Conservation (phyloP, 2,329 filamentous ascomycete species). For the Verticillium nonalfalfae region DNA sequence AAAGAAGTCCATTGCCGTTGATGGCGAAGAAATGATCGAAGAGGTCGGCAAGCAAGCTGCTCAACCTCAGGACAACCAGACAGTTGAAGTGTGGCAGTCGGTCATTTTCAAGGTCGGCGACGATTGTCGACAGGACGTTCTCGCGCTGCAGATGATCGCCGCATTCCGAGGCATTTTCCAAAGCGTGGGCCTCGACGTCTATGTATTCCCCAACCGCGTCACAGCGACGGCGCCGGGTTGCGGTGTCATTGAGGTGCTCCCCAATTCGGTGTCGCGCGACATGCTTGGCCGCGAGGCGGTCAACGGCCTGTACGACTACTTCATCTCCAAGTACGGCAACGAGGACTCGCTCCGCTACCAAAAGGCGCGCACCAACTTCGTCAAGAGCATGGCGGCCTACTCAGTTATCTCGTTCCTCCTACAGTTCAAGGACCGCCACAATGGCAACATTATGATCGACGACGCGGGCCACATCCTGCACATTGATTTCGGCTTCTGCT, state of each 20-base stretch:
- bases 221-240: slow-evolving; percentile 96
- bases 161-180: slow-evolving; percentile 97
- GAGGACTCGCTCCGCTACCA: slow-evolving; percentile 95
- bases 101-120: slow-evolving; percentile 99
- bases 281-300: slow-evolving; percentile 98
- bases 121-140: slow-evolving; percentile 93
- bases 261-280: slow-evolving; percentile 95
- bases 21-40: slow-evolving; percentile 45
- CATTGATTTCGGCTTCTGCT: slow-evolving; percentile 99
- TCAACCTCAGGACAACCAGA: slow-evolving; percentile 37
- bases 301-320: slow-evolving; percentile 98
- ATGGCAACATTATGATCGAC: slow-evolving; percentile 99
- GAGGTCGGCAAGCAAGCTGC: slow-evolving; percentile 32
- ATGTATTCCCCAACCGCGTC: slow-evolving; percentile 93
- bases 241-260: slow-evolving; percentile 95
- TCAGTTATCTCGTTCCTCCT: slow-evolving; percentile 93
- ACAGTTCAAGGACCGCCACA: slow-evolving; percentile 98
- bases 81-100: slow-evolving; percentile 95
- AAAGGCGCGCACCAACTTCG: slow-evolving; percentile 91
- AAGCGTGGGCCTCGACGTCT: slow-evolving; percentile 89
- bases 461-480: slow-evolving; percentile 95
- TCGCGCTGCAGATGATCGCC: slow-evolving; percentile 96
- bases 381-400: slow-evolving; percentile 99
- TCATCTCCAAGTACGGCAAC: slow-evolving; percentile 93
- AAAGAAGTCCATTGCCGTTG: slow-evolving; percentile 29